Percentiles rank a stretch among this genome's conserved stretches.
Conservation (phyloP, 371 early-diverging fungal species). For the Mortierella sp. region DNA sequence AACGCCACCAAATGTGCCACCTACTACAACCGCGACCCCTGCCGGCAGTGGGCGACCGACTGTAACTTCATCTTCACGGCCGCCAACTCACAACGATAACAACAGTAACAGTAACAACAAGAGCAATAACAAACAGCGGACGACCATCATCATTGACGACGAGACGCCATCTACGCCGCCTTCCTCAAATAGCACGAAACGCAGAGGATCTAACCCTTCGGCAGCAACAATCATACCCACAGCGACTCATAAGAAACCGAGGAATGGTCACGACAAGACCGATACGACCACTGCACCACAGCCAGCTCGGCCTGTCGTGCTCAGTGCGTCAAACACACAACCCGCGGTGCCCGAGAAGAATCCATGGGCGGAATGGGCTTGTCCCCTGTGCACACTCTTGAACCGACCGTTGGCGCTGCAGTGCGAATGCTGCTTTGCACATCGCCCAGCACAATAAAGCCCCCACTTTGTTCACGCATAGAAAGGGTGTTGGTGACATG, state of each 20-base stretch:
- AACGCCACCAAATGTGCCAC: not conserved
- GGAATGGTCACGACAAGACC: not conserved
- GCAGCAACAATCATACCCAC: not conserved
- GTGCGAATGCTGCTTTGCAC: conserved; percentile 37
- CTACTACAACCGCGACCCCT: not conserved
- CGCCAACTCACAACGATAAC: not conserved
- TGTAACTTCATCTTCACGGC: not conserved
- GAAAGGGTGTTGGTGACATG: conserved; percentile 21
- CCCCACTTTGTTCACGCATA: not conserved
- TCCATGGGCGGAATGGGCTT: conserved; percentile 28
- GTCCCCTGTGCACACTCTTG: conserved; percentile 33
- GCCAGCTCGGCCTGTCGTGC: not conserved
- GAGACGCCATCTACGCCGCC: not conserved
- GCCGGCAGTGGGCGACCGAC: not conserved
- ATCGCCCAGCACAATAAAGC: conserved; percentile 17
- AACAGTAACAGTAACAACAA: not conserved
- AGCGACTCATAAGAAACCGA: not conserved
- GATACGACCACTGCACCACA: not conserved
- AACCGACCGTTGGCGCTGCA: conserved; percentile 27
- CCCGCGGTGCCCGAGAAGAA: not conserved
- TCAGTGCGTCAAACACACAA: not conserved
- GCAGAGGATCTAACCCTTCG: not conserved
- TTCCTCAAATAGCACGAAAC: not conserved
- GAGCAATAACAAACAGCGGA: not conserved
- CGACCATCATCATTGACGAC: not conserved